Percentiles rank a stretch among this genome's conserved stretches.
These are phyloP conservation scores for Parachlorella kessleri DNA, from an alignment of 139 green algal species.

Conservation along the genomic window DNA sequence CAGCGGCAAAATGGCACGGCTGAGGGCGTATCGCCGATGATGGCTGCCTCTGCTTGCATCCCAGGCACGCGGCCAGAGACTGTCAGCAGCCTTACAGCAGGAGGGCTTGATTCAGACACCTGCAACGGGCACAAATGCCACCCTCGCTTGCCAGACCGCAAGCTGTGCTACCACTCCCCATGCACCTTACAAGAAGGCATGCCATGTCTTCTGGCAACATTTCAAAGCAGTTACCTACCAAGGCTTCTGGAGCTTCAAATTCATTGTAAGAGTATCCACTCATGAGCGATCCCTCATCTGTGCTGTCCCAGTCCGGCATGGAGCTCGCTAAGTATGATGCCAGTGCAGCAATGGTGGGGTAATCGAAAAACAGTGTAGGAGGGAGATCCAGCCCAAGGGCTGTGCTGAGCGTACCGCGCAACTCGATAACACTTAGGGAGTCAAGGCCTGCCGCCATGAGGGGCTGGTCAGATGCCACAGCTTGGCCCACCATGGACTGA, in stretches of 20 bases:
- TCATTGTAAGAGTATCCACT: not conserved
- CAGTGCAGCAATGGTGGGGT: constrained; percentile 25
- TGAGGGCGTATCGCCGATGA: not conserved
- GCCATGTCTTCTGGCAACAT: too few relatives aligned
- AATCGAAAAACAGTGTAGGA: constrained; percentile 57
- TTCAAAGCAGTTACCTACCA: constrained; percentile 5
- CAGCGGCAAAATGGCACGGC: constrained; percentile 41
- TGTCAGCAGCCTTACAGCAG: not conserved
- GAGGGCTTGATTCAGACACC: too few relatives aligned
- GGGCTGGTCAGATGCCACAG: constrained; percentile 2
- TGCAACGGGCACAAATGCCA: constrained; percentile 44
- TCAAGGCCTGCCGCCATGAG: constrained; percentile 66
- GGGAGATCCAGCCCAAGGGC: constrained; percentile 37
- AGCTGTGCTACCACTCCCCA: too few relatives aligned
- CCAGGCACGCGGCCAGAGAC: not conserved
- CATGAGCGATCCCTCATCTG: not conserved
- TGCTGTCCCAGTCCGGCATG: not conserved
- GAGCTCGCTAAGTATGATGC: not conserved
- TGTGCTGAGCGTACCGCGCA: constrained; percentile 37
- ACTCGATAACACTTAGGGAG: constrained; percentile 55
- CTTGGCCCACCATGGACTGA: constrained; percentile 34
- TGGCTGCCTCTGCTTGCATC: not conserved
- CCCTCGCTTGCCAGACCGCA: too few relatives aligned
- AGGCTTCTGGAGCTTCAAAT: not conserved
- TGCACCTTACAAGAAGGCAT: too few relatives aligned